phyloP scores from a whole-genome alignment of 768 basidiomycete genomes.

The Botryobasidium botryosum region DNA sequence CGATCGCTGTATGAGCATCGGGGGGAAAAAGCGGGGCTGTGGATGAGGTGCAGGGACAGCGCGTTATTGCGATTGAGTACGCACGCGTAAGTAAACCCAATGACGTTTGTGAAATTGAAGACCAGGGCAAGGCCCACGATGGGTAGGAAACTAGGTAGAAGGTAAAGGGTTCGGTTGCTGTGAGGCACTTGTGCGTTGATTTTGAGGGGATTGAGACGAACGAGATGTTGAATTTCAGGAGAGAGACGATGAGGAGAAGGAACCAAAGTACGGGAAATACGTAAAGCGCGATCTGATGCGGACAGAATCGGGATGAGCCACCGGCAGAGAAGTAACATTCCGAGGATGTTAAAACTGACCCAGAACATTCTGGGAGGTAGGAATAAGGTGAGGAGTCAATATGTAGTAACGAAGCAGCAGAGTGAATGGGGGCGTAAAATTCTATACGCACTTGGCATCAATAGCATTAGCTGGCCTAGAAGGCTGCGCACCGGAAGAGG shows the following conservation, averaged over 20 bases:
- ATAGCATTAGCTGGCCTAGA: conserved; percentile 75
- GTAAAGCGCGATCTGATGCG: conserved; percentile 79
- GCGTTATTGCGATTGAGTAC: too few species aligned
- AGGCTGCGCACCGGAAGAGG: too few species aligned
- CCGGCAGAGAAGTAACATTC: conserved; percentile 11
- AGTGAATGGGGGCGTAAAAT: too few species aligned
- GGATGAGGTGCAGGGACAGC: too few species aligned
- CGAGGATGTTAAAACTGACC: conserved; percentile 31
- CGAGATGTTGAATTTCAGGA: conserved; percentile 80
- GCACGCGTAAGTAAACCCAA: conserved; percentile 92
- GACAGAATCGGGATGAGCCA: conserved; percentile 2
- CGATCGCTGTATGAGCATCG: conserved; percentile 39
- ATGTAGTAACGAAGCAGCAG: conserved; percentile 3
- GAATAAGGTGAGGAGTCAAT: neutral
- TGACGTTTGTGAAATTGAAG: conserved; percentile 90
- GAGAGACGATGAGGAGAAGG: conserved; percentile 69
- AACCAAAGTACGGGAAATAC: conserved; percentile 80
- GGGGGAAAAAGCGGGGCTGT: neutral
- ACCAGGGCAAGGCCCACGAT: conserved; percentile 88
- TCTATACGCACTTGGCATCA: conserved; percentile 71
- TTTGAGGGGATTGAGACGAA: conserved; percentile 26
- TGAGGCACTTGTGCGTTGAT: neutral
- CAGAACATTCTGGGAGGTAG: conserved; percentile 64
- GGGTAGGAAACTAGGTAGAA: conserved; percentile 62
- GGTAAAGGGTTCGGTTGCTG: neutral